Base-by-base conservation (phyloP, 148 eudicot genomes). In the Tetragonia tetragonoides region DNA sequence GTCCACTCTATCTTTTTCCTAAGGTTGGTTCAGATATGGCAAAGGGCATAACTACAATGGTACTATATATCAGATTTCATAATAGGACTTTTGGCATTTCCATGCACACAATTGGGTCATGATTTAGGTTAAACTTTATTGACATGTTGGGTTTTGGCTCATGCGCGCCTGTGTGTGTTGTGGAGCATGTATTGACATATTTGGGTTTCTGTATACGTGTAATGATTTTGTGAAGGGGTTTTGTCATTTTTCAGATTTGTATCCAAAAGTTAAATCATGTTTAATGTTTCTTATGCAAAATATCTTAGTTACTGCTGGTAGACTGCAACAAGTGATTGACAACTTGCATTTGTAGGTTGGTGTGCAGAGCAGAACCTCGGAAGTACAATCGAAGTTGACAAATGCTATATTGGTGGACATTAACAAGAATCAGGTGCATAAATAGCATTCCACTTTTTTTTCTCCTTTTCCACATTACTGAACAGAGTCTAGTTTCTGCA, bases 401-500 rank as follows among this genome's bases (percentile, higher is more conserved):
- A 91, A 86, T 86, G 91, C 81, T 61, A 81, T 95, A 75, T 78
- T 91, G 62, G 90, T 93, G 64, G 97, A 95, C 87, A 80, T 88
- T 74, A 89, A 87, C 88, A 95, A 86, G 86, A 91, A 93, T 86
- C 97, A 95, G 97, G 99, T 93, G 64, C 42, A 75, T 42, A 18
- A 47, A 39, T 73, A 28, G 24, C 53, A 38, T 62, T 78, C 57
- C 7, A 54, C 5, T 64, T 38, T 69, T 57, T 74, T 56, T 76
- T 47, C 40, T 51, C 42, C 34, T 53, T 47, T 78, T 46, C 61
- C 7, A 59, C n/a, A 17, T 7, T 54, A 44, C 47, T n/a, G 59
- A 62, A 24, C 72, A 37, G 39, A 65, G 65, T 23, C 21, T 77
- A 49, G 18, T 68, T 24, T 42, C 8, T 17, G 44, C n/a, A 46